phyloP scores from a whole-genome alignment of 2,329 filamentous ascomycete species.

The Paracamarosporium sp. region DNA sequence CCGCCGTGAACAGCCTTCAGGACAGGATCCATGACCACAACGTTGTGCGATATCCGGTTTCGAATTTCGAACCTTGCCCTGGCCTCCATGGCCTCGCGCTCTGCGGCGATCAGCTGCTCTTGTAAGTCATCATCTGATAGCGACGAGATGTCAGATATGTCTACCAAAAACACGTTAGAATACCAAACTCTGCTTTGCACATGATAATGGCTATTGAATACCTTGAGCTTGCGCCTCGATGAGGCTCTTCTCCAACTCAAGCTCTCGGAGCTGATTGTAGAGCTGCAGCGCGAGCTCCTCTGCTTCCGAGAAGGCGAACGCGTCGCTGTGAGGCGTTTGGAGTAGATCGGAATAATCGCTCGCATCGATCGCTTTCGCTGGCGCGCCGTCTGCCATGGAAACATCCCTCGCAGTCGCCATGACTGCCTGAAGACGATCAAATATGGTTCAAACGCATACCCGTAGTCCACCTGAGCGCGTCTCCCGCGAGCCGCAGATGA shows the following conservation, averaged over 20 bases:
- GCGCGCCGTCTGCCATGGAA: slow-evolving; percentile 26
- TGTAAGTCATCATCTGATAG: slow-evolving; percentile 61
- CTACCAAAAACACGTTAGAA: slow-evolving; percentile 31
- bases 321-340: slow-evolving; percentile 53
- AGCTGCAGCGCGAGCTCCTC: slow-evolving; percentile 72
- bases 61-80: slow-evolving; percentile 73
- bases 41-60: slow-evolving; percentile 71
- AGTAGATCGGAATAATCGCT: slow-evolving; percentile 46
- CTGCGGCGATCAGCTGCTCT: slow-evolving; percentile 59
- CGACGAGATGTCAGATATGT: slow-evolving; percentile 35
- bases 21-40: slow-evolving; percentile 76
- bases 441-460: slow-evolving; percentile 3
- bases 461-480: slow-evolving; percentile 19
- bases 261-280: slow-evolving; percentile 73
- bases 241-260: slow-evolving; percentile 75
- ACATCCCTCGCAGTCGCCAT: slow-evolving; percentile 32
- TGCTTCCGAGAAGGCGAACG: slow-evolving; percentile 66
- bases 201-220: slow-evolving; percentile 13
- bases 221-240: slow-evolving; percentile 55
- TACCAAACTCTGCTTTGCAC: neutral
- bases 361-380: slow-evolving; percentile 14
- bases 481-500: slow-evolving; percentile 13
- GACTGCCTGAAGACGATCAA: slow-evolving; percentile 6
- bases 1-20: slow-evolving; percentile 78
- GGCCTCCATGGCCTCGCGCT: slow-evolving; percentile 72